A percentile compares a stretch with the other conserved stretches of the same genome.
Evolutionary conservation across 2,329 filamentous ascomycete species (phyloP).

Genomic region (Zymoseptoria tritici): DNA sequence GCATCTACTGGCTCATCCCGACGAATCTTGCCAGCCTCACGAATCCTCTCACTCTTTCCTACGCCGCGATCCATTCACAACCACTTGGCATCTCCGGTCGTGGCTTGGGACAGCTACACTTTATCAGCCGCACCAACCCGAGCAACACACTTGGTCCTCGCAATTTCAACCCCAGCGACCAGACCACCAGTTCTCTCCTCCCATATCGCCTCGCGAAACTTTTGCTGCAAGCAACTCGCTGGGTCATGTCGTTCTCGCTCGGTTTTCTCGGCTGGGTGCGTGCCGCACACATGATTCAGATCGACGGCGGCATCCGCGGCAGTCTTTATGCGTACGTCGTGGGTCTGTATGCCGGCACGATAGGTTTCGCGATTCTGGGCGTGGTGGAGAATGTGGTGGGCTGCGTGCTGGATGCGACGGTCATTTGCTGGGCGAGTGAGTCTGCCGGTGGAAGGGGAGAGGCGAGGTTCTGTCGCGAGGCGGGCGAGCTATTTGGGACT

Average conservation of each 20-base stretch:
- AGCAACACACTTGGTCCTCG: constrained; percentile 55
- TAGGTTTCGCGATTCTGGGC: constrained; percentile 83
- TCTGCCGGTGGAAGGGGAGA: constrained; percentile 54
- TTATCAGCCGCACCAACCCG: constrained; percentile 64
- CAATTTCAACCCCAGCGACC: constrained; percentile 19
- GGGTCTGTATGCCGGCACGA: constrained; percentile 83
- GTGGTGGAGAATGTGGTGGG: constrained; percentile 34
- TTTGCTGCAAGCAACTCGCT: constrained; percentile 79
- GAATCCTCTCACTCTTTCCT: constrained; percentile 86
- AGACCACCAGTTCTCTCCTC: constrained; percentile 31
- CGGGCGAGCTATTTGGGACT: constrained; percentile 78
- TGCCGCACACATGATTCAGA: constrained; percentile 69
- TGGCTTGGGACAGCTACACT: constrained; percentile 72
- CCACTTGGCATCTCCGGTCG: constrained; percentile 70
- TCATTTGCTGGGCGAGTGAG: constrained; percentile 95
- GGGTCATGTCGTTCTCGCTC: constrained; percentile 82
- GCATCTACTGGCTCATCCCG: constrained; percentile 73
- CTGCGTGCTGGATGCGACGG: constrained; percentile 44
- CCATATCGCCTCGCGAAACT: constrained; percentile 89
- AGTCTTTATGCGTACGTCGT: constrained; percentile 94
- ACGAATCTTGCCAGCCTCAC: constrained; percentile 79
- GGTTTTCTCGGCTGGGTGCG: constrained; percentile 97
- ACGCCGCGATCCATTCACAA: constrained; percentile 87
- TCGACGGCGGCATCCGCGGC: constrained; percentile 54
- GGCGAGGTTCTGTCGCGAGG: constrained; percentile 81